Percentiles rank a stretch among this genome's conserved stretches.
phyloP scores from a whole-genome alignment of 2,329 filamentous ascomycete species.

The Calcarisporium arbuscula region DNA sequence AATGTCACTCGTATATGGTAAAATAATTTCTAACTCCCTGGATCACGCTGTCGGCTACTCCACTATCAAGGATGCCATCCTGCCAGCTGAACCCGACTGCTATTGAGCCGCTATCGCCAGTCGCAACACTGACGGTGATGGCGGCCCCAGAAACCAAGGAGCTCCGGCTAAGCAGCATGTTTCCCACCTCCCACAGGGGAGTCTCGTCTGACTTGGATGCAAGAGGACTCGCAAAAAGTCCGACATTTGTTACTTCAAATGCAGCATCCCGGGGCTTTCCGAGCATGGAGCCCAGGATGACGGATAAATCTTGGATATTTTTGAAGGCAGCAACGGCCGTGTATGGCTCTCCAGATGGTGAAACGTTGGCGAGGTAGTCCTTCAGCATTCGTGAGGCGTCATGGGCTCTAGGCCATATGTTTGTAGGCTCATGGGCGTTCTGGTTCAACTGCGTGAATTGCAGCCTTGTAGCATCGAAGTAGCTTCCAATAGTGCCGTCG shows the following conservation, averaged over 20 bases:
- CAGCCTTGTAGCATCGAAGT: constrained; percentile 10
- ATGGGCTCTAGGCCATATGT: constrained; percentile 4
- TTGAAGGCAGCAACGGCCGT: constrained; percentile 26
- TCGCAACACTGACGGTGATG: constrained; percentile 31
- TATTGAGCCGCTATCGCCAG: constrained; percentile 36
- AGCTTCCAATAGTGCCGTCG: constrained; percentile 9
- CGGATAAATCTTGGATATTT: constrained; percentile 31
- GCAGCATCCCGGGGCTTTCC: constrained; percentile 29
- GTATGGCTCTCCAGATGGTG: constrained; percentile 13
- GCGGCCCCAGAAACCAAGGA: constrained; percentile 28
- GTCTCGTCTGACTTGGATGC: constrained; percentile 9
- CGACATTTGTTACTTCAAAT: constrained; percentile 41
- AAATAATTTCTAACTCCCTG: neutral
- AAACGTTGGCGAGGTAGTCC: constrained; percentile 8
- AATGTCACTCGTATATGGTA: too few relatives aligned
- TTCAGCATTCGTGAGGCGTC: neutral
- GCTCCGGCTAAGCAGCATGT: constrained; percentile 39
- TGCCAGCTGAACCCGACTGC: constrained; percentile 34
- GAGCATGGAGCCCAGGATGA: constrained; percentile 27
- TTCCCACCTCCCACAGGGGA: constrained; percentile 21
- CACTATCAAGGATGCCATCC: constrained; percentile 18
- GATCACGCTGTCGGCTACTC: neutral
- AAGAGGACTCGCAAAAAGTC: constrained; percentile 20
- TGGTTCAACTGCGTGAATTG: constrained; percentile 2
- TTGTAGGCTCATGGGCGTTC: neutral